These are phyloP conservation scores for Candida ficus DNA, from an alignment of 805 yeast species.

Conservation along the genomic window DNA sequence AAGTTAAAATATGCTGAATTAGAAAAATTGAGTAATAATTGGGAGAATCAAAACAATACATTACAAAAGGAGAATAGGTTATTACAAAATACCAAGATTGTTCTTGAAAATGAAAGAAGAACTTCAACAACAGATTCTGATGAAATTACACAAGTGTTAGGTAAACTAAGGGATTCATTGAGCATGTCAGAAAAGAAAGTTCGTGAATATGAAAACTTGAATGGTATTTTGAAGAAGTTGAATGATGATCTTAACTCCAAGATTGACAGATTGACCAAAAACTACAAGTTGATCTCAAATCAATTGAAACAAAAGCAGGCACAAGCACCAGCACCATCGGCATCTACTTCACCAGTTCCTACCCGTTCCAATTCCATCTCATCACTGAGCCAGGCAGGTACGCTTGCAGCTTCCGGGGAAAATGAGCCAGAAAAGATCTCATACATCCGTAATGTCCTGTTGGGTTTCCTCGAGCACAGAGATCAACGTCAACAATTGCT, in stretches of 20 bases:
- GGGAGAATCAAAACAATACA: constrained; percentile 33
- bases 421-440: constrained; percentile 48
- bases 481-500: constrained; percentile 85
- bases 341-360: constrained; percentile 25
- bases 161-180: constrained; percentile 50
- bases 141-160: constrained; percentile 28
- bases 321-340: constrained; percentile 13
- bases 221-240: constrained; percentile 47
- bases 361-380: constrained; percentile 34
- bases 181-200: constrained; percentile 44
- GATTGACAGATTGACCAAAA: constrained; percentile 63
- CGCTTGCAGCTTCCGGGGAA: constrained; percentile 1
- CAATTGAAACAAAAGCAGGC: constrained; percentile 32
- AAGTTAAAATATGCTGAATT: constrained; percentile 39
- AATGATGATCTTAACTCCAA: constrained; percentile 68
- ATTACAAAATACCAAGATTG: constrained; percentile 25
- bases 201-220: constrained; percentile 51
- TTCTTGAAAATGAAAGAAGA: constrained; percentile 24
- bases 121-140: constrained; percentile 25
- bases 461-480: constrained; percentile 86
- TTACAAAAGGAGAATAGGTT: constrained; percentile 27
- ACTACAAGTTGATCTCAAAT: constrained; percentile 56
- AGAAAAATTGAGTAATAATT: constrained; percentile 30
- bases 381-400: constrained; percentile 19
- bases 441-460: constrained; percentile 81